These are phyloP conservation scores for Lantana camara DNA, from an alignment of 257 asterid genomes.

Conservation along the genomic window DNA sequence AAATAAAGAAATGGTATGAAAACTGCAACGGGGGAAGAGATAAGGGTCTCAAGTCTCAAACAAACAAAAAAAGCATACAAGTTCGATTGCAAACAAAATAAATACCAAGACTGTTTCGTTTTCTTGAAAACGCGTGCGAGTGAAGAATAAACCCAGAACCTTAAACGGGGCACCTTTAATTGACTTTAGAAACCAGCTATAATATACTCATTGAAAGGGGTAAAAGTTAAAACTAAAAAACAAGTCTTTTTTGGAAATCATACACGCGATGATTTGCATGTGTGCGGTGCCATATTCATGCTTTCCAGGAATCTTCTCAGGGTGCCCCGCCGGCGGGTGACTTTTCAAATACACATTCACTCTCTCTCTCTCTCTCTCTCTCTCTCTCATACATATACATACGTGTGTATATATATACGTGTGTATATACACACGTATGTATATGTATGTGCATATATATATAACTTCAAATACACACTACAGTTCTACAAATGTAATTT, in stretches of 20 bases:
- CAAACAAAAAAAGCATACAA: slow-evolving; percentile 17
- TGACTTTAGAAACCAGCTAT: slow-evolving; percentile 20
- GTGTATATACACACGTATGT: too few relatives aligned
- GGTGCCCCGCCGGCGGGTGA: slow-evolving; percentile 34
- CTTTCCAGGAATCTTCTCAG: slow-evolving; percentile 32
- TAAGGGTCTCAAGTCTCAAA: slow-evolving; percentile 31
- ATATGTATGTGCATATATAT: too few relatives aligned
- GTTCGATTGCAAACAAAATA: slow-evolving; percentile 31
- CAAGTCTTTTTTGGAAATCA: not conserved
- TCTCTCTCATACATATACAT: too few relatives aligned
- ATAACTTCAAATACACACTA: too few relatives aligned
- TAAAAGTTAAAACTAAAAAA: not conserved
- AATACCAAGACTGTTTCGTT: slow-evolving; percentile 40
- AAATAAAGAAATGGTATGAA: slow-evolving; percentile 18
- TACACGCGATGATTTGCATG: slow-evolving; percentile 12
- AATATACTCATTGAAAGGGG: not conserved
- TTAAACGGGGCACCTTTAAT: not conserved
- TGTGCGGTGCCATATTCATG: slow-evolving; percentile 7
- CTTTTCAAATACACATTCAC: slow-evolving; percentile 32
- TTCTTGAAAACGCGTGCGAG: slow-evolving; percentile 47
- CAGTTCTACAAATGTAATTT: too few relatives aligned
- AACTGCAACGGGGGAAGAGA: slow-evolving; percentile 23
- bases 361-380: too few relatives aligned
- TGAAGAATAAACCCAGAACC: slow-evolving; percentile 17
- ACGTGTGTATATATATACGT: too few relatives aligned